These are phyloP conservation scores for Pouteria campechiana DNA, from an alignment of 179 eudicot genomes.

Conservation along the genomic window DNA sequence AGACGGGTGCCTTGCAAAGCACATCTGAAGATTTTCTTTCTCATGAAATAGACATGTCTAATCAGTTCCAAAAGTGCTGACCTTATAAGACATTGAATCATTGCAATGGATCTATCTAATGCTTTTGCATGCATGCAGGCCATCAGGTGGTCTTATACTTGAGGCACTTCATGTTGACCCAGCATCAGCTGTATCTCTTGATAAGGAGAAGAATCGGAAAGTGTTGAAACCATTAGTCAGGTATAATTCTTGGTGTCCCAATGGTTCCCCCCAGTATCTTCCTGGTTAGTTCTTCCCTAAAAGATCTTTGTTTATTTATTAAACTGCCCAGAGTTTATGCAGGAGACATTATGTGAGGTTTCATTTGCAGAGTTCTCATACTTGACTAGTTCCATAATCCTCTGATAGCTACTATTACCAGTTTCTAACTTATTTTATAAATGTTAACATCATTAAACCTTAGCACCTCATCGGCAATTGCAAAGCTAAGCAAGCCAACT, in stretches of 20 bases:
- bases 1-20: slow-evolving; percentile 30
- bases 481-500: slow-evolving; percentile 65
- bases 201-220: slow-evolving; percentile 62
- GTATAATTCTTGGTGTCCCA: slow-evolving; percentile 21
- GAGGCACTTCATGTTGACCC: slow-evolving; percentile 97
- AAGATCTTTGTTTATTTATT: too few relatives aligned
- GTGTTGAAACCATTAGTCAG: slow-evolving; percentile 47
- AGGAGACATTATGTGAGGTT: too few relatives aligned
- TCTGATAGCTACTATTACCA: too few relatives aligned
- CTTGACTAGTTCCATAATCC: slow-evolving; percentile 1
- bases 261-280: background rate
- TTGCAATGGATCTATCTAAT: slow-evolving; percentile 16
- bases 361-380: too few relatives aligned
- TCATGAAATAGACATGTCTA: slow-evolving; percentile 27
- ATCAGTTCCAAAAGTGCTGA: slow-evolving; percentile 12
- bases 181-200: slow-evolving; percentile 86
- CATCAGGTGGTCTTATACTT: slow-evolving; percentile 63
- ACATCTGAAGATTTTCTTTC: slow-evolving; percentile 39
- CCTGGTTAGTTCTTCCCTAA: background rate
- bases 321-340: too few relatives aligned
- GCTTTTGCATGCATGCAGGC: slow-evolving; percentile 63
- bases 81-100: too few relatives aligned
- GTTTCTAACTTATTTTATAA: too few relatives aligned
- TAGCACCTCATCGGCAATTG: slow-evolving; percentile 71
- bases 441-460: too few relatives aligned